Evolutionary conservation across 2,329 filamentous ascomycete species (phyloP), one percentile per base, ranked within the genome.

Genomic region (Talaromyces piceae): DNA sequence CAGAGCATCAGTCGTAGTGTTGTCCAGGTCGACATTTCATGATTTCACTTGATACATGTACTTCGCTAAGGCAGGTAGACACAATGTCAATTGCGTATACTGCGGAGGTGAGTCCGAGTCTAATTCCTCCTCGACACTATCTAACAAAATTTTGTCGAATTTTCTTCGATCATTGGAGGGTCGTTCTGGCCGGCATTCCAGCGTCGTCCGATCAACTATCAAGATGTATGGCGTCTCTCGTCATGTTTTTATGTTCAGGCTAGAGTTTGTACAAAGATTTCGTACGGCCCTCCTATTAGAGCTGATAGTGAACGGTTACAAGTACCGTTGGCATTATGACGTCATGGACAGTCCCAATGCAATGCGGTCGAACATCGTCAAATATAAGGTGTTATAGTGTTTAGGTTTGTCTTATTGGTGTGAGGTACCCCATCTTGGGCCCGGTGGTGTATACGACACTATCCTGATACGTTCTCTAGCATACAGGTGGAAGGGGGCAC

Each of bases 231-330:
- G 64, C 63, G 60, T n/a, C n/a, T n/a, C n/a, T n/a, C 63, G 1
- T 63, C 66, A 4, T 56, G 60, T 5, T 73, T 72, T 53, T 68
- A 63, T 50, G 55, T 63, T 41, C 64, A 63, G 41, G 70, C 72
- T 12, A 71, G 72, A 1, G 57, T 74, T 18, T 39, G 45, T 23
- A 46, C 57, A 6, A 47, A 52, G 3, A 56, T 67, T 41, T 61
- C 70, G 0, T 73, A 73, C 52, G 63, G 61, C 12, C 56, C 75
- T 27, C 63, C 66, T 1, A n/a, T n/a, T n/a, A n/a, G n/a, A n/a
- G n/a, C n/a, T 53, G 70, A 7, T 82, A 79, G 30, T 77, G 84
- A 63, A 84, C 84, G 57, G 81, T 74, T 37, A 82, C 86, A 61
- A 76, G 73, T 5, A 71, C 76, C 39, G 61, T 78, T 12, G 77